Base-by-base conservation (phyloP, 1,139 yeast species). In the Casaregolazyma lundiana region DNA sequence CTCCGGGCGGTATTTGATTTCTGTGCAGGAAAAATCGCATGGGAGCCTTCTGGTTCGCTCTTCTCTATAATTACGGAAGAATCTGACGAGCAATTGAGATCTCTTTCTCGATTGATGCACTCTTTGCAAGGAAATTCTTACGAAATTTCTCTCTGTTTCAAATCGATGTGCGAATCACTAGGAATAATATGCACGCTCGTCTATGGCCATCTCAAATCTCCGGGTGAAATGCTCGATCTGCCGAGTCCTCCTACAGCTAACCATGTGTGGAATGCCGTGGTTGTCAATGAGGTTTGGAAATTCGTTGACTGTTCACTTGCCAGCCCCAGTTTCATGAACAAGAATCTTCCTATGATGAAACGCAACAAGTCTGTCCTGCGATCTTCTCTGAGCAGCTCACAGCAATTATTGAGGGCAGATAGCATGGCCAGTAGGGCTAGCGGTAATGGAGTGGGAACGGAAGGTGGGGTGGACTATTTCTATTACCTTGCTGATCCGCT, bases 211-310 rank as follows among this genome's bases (percentile, higher is more conserved):
- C 74, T 92, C 69, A 88, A 90, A 60, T 77, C 81, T 29, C 95
- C 96, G 4, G 79, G 80, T 41, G 80, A 77, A 53, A 67, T 73
- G 50, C 72, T 73, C 18, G 65, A 65, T 41, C 63, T 63, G 32
- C 56, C 61, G 18, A 69, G 63, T 4, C 47, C 65, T 66, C 77
- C 81, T 46, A 78, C 79, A 32, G 71, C 81, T 38, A 88, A 89
- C 59, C 98, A 92, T 64, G 80, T 87, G 50, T 92, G 98, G 98
- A 73, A 89, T 47, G 80, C 95, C 1, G 80, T 89, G 1, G 63
- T 83, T 20, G 68, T 89, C 15, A 83, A 86, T 50, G 81, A 81
- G 17, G 87, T 83, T 57, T 89, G 92, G 78, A 71, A 90, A 50
- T 75, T 92, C 53, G 67, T 90, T 52, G 98, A 92, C 57, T 79